phyloP scores from a whole-genome alignment of 768 basidiomycete genomes.

The Lentinula sp. region DNA sequence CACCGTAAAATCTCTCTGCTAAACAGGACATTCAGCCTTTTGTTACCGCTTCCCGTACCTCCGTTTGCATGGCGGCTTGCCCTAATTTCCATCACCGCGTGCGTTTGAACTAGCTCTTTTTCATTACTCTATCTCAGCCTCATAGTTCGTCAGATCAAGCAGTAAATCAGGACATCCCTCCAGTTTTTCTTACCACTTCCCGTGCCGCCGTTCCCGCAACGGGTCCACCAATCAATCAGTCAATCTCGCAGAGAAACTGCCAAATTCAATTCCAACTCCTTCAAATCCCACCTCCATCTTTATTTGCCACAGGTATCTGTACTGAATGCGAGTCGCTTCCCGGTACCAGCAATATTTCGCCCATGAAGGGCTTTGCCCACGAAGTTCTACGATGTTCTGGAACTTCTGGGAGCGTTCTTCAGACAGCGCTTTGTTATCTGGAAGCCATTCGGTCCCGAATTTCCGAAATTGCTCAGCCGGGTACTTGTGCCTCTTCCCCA shows the following conservation, averaged over 20 bases:
- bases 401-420: conserved; percentile 77
- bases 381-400: conserved; percentile 85
- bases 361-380: conserved; percentile 76
- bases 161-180: conserved; percentile 70
- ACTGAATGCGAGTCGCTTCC: conserved; percentile 8
- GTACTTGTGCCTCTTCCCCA: conserved; percentile 32
- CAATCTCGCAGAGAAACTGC: conserved; percentile 20
- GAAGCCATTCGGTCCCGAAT: conserved; percentile 75
- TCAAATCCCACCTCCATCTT: neutral
- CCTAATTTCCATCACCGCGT: too few relatives aligned
- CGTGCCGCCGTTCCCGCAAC: conserved; percentile 22
- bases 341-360: conserved; percentile 32
- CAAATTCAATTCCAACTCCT: conserved; percentile 14
- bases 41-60: too few relatives aligned
- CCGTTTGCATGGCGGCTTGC: too few relatives aligned
- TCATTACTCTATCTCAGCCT: conserved; percentile 7
- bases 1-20: too few relatives aligned
- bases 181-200: conserved; percentile 39
- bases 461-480: conserved; percentile 50
- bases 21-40: too few relatives aligned
- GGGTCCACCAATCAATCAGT: conserved; percentile 4
- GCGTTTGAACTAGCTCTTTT: neutral
- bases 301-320: neutral
- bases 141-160: conserved; percentile 56
- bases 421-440: conserved; percentile 83